Percentiles rank a stretch among this genome's conserved stretches.
Evolutionary conservation across 768 basidiomycete species (phyloP).

Genomic region (Goffeauzyma gilvescens): DNA sequence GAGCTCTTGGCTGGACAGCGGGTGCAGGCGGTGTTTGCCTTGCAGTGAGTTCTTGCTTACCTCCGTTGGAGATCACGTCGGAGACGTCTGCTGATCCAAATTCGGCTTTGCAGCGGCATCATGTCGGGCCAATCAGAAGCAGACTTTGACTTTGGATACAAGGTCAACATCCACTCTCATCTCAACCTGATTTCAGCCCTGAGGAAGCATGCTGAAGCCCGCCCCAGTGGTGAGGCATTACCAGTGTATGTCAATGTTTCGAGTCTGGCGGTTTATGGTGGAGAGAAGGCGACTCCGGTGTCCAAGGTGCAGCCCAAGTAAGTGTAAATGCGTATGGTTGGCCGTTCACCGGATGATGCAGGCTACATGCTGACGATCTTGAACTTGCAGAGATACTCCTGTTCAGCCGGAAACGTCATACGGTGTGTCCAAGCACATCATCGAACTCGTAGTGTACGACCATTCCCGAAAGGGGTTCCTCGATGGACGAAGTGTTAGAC

Average conservation of each 20-base stretch:
- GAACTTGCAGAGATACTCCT: conserved; percentile 20
- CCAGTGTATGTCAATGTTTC: conserved; percentile 28
- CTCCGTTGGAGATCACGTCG: conserved; percentile 2
- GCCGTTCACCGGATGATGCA: background rate
- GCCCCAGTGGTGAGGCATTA: conserved; percentile 12
- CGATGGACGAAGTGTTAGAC: conserved; percentile 27
- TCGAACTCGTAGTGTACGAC: conserved; percentile 31
- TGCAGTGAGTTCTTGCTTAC: conserved; percentile 3
- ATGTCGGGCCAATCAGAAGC: conserved; percentile 48
- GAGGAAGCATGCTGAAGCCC: conserved; percentile 18
- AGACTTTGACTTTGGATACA: conserved; percentile 41
- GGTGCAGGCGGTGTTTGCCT: conserved; percentile 12
- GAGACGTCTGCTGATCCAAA: background rate
- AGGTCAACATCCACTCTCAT: conserved; percentile 32
- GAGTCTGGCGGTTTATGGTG: conserved; percentile 30
- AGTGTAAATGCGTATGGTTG: conserved; percentile 1
- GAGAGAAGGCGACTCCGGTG: conserved; percentile 22
- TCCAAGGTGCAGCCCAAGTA: conserved; percentile 25
- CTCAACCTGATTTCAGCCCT: conserved; percentile 20
- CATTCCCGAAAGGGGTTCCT: conserved; percentile 30
- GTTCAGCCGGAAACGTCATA: conserved; percentile 28
- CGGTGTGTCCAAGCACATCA: conserved; percentile 28
- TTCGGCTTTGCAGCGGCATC: conserved; percentile 33
- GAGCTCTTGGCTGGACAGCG: conserved; percentile 8
- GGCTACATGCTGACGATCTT: background rate